phyloP scores from a whole-genome alignment of 2,329 filamentous ascomycete genomes.

The Pyricularia grisea region DNA sequence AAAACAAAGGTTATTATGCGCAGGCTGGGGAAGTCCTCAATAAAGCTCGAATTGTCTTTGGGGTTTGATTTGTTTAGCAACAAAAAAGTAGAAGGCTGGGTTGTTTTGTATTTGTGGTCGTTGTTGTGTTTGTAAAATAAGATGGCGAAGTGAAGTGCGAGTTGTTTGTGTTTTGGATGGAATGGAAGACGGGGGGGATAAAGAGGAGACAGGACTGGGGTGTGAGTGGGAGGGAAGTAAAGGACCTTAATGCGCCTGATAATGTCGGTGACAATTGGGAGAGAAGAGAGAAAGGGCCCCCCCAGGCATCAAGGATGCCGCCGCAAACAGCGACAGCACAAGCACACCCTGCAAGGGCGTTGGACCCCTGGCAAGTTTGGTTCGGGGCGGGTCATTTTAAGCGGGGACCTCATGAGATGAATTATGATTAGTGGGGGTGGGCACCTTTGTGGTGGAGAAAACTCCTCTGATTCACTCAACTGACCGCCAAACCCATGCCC shows the following conservation, averaged over 20 bases:
- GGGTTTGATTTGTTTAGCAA: neutral
- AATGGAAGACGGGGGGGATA: neutral
- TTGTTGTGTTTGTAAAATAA: neutral
- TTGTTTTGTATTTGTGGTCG: neutral
- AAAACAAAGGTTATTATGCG: neutral
- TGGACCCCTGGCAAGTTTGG: neutral
- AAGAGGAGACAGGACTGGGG: neutral
- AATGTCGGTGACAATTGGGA: neutral
- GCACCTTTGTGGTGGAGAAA: neutral
- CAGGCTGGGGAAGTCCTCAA: neutral
- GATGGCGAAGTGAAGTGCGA: neutral
- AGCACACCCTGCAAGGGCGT: neutral
- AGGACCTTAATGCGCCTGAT: neutral
- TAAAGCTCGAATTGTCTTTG: neutral
- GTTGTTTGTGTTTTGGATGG: neutral
- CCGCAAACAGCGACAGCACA: neutral
- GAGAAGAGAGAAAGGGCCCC: too few relatives aligned
- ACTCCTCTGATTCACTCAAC: neutral
- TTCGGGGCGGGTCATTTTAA: neutral
- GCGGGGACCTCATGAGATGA: neutral
- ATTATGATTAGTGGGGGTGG: neutral
- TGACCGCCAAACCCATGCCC: neutral
- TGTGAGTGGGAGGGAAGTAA: neutral
- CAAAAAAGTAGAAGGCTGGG: neutral
- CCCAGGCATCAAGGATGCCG: neutral